phyloP scores from a whole-genome alignment of 169 alveolate species.

The Plasmodium chabaudi region DNA sequence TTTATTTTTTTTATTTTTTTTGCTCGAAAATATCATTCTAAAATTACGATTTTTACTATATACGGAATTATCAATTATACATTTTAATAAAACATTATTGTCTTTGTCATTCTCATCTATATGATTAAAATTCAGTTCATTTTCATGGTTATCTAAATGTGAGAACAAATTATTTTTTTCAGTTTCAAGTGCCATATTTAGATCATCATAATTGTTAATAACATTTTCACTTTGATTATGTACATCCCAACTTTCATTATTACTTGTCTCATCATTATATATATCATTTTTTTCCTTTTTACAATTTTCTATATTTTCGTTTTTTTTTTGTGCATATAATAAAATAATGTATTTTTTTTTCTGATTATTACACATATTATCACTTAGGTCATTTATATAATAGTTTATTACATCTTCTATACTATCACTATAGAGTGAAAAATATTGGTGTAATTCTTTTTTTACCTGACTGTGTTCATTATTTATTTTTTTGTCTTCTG shows the following conservation, averaged over 20 bases:
- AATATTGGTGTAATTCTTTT: constrained; percentile 15
- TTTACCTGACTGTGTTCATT: not conserved
- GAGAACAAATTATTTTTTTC: not conserved
- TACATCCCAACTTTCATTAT: not conserved
- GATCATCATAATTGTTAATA: not conserved
- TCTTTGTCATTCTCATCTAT: not conserved
- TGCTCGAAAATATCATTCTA: constrained; percentile 75
- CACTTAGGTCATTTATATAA: constrained; percentile 33
- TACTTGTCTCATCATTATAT: not conserved
- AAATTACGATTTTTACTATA: constrained; percentile 74
- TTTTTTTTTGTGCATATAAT: constrained; percentile 38
- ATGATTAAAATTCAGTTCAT: not conserved
- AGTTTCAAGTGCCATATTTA: not conserved
- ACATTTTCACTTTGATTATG: not conserved
- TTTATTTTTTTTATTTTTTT: constrained; percentile 68
- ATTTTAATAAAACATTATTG: constrained; percentile 22
- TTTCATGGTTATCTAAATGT: not conserved
- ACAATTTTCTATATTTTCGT: not conserved
- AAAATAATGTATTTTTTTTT: constrained; percentile 33
- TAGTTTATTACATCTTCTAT: constrained; percentile 27
- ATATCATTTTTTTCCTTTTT: not conserved
- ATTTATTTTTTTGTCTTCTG: not conserved
- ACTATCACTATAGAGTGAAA: constrained; percentile 12
- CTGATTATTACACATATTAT: not conserved
- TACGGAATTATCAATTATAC: constrained; percentile 71